These are phyloP conservation scores for Periglandula ipomoeae DNA, from an alignment of 2,329 filamentous ascomycete genomes.

Conservation along the genomic window DNA sequence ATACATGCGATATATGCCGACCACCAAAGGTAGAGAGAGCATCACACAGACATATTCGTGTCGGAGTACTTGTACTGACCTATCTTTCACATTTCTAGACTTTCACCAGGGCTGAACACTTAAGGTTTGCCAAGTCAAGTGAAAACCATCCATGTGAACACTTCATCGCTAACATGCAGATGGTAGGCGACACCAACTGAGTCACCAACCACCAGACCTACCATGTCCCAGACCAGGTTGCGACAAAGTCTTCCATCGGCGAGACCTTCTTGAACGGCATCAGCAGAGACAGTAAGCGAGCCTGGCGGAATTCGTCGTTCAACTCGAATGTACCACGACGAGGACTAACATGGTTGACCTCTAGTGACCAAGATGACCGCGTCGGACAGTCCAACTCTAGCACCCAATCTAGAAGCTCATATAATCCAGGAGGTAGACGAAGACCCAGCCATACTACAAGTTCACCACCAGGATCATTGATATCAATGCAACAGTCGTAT, in stretches of 20 bases:
- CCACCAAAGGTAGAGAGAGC: constrained; percentile 36
- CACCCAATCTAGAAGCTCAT: not conserved
- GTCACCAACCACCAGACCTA: constrained; percentile 45
- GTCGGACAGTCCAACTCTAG: constrained; percentile 1
- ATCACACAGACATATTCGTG: not conserved
- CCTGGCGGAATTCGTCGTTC: no score
- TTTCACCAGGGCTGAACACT: constrained; percentile 53
- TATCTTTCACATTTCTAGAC: constrained; percentile 30
- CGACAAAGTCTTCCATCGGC: constrained; percentile 47
- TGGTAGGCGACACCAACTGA: constrained; percentile 49
- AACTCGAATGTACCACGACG: no score
- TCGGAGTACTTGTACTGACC: not conserved
- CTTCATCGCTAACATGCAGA: constrained; percentile 15
- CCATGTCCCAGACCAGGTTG: constrained; percentile 44
- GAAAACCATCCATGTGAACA: constrained; percentile 7
- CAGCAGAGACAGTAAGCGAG: constrained; percentile 27
- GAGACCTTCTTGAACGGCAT: constrained; percentile 52
- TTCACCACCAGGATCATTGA: constrained; percentile 9
- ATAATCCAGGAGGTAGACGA: constrained; percentile 7
- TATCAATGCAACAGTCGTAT: constrained; percentile 7
- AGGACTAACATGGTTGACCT: no score
- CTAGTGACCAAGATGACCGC: constrained; percentile 16
- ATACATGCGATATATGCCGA: constrained; percentile 42
- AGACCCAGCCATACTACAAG: constrained; percentile 13
- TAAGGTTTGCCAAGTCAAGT: constrained; percentile 35